Percentiles rank a stretch among this genome's conserved stretches.
These are phyloP conservation scores for Sclerotinia trifoliorum DNA, from an alignment of 2,329 filamentous ascomycete genomes.

Conservation along the genomic window DNA sequence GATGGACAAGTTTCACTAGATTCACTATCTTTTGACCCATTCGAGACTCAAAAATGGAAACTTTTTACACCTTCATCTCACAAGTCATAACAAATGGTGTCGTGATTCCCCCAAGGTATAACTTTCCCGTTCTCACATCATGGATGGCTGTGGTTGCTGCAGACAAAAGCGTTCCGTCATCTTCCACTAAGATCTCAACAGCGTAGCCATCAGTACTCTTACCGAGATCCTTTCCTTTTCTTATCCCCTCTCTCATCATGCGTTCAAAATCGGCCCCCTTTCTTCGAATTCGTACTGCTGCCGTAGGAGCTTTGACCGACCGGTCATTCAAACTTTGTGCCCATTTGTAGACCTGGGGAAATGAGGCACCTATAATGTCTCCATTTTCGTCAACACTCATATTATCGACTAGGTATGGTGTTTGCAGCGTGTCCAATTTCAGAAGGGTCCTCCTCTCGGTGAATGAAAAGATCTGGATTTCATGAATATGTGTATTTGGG, in stretches of 20 bases:
- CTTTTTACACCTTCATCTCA: background rate
- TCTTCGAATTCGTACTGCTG: conserved; percentile 16
- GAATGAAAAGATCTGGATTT: conserved; percentile 24
- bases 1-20: background rate
- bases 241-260: background rate
- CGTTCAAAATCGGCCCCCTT: conserved; percentile 4
- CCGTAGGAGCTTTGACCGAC: conserved; percentile 15
- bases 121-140: conserved; percentile 9
- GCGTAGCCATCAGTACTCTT: conserved; percentile 6
- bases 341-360: conserved; percentile 37
- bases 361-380: conserved; percentile 40
- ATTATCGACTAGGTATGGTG: conserved; percentile 41
- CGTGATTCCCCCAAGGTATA: conserved; percentile 14
- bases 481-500: conserved; percentile 31
- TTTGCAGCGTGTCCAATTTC: conserved; percentile 34
- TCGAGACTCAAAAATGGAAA: background rate
- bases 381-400: conserved; percentile 42
- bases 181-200: conserved; percentile 19
- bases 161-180: conserved; percentile 4
- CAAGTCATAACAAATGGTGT: conserved; percentile 14
- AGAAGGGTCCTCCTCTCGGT: conserved; percentile 24
- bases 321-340: conserved; percentile 32
- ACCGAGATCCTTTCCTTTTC: background rate
- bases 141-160: conserved; percentile 14
- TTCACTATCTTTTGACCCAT: background rate